These are phyloP conservation scores for Corylus heterophylla DNA, from an alignment of 306 rosid species.

Conservation along the genomic window DNA sequence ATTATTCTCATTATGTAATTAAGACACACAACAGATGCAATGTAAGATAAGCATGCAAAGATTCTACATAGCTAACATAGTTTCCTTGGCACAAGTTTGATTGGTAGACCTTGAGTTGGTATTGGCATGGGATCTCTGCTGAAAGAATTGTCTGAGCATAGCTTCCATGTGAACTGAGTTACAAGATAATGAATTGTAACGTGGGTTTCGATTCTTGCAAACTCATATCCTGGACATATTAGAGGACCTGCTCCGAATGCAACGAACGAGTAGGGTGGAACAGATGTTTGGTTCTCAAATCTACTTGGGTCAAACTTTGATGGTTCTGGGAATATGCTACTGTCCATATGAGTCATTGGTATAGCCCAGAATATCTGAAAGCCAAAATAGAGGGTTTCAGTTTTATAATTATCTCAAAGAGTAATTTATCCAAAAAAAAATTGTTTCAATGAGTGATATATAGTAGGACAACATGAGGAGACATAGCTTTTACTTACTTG, in stretches of 20 bases:
- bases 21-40: too few species aligned
- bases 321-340: slow-evolving; percentile 55
- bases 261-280: slow-evolving; percentile 41
- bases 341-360: slow-evolving; percentile 69
- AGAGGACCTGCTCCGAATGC: slow-evolving; percentile 47
- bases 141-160: slow-evolving; percentile 33
- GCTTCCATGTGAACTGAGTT: slow-evolving; percentile 49
- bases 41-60: too few species aligned
- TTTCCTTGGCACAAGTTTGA: slow-evolving; percentile 28
- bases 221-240: slow-evolving; percentile 51
- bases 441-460: not conserved
- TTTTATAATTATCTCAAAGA: not conserved
- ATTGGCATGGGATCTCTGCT: slow-evolving; percentile 38
- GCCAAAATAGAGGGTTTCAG: too few species aligned
- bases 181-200: slow-evolving; percentile 44
- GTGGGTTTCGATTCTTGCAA: slow-evolving; percentile 49
- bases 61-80: not conserved
- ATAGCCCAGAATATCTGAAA: slow-evolving; percentile 70
- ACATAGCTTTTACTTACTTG: slow-evolving; percentile 51
- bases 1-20: not conserved
- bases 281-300: slow-evolving; percentile 56
- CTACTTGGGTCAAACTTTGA: slow-evolving; percentile 67
- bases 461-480: not conserved
- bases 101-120: slow-evolving; percentile 40
- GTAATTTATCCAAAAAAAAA: too few species aligned